Evolutionary conservation across 495 filamentous ascomycete genomes (phyloP), one percentile per base, ranked within the genome.

Genomic region (Clohesyomyces aquaticus): DNA sequence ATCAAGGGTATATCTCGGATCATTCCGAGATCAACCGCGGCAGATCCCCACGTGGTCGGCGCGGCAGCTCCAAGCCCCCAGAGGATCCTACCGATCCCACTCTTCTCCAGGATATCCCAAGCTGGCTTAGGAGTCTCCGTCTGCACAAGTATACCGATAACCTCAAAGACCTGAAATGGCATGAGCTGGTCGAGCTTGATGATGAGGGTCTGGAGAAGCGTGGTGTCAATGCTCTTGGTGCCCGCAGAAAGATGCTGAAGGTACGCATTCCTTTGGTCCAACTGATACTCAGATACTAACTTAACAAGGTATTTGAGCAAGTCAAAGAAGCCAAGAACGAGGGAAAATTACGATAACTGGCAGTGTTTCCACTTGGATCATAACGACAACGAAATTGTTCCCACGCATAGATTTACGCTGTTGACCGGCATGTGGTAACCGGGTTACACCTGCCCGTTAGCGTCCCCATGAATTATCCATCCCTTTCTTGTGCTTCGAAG

Each of bases 61-160:
- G 94, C 70, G 94, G 95, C 66, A 97, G 88, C 77, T 96, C 91
- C 43, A 97, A 97, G 82, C 94, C 94, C 29, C 94, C 94, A 42
- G 94, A 98, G 79, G 94, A 98, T 72, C 94, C 94, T 10, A 97
- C 93, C 12, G 95, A 98, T 74, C 88, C 90, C 10, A 84, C 80
- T 46, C 84, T 98, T 66, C 80, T 98, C 74, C 91, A 95, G 79
- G 94, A 98, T 73, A 96, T 98, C 68, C 93, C 95, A 65, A 87
- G 84, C 74, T 98, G 94, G 94, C 81, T 98, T 73, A 87, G 94
- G 77, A 97, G 91, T 74, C 81, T 98, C 71, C 87, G 94, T 61
- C 80, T 98, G 68, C 94, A 98, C 79, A 98, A 98, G 79, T 98
- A 98, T 77, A 98, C 94, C 35, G 94, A 98, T 66, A 93, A 98